phyloP scores from a whole-genome alignment of 805 yeast species.

The Candida ipomoeae region DNA sequence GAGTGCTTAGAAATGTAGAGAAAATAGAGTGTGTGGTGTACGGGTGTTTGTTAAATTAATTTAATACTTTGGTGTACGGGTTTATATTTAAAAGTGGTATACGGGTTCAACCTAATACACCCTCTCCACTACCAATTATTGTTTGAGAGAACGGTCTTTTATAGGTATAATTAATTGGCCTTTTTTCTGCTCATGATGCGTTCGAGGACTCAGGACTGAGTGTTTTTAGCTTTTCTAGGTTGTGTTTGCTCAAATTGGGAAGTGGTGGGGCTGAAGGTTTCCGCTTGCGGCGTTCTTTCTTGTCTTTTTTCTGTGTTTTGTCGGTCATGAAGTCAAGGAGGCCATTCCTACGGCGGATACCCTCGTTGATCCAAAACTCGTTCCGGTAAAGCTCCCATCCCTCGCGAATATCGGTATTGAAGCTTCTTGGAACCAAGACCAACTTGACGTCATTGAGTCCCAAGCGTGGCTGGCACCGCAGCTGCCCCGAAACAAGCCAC shows the following conservation, averaged over 20 bases:
- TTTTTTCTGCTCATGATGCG: slow-evolving; percentile 22
- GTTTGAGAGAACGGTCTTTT: not conserved
- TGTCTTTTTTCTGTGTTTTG: slow-evolving; percentile 27
- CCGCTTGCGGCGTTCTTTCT: slow-evolving; percentile 34
- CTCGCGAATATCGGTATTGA: slow-evolving; percentile 78
- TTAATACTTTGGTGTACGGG: not conserved
- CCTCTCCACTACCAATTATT: not conserved
- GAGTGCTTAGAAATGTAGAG: not conserved
- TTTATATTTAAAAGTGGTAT: not conserved
- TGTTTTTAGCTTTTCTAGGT: slow-evolving; percentile 2
- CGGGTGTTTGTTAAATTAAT: slow-evolving; percentile 21
- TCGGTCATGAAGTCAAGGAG: slow-evolving; percentile 27
- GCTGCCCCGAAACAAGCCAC: slow-evolving; percentile 37
- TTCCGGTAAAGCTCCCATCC: slow-evolving; percentile 93
- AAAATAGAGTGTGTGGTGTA: slow-evolving; percentile 38
- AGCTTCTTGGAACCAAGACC: slow-evolving; percentile 75
- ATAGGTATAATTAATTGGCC: not conserved
- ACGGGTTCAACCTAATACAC: not conserved
- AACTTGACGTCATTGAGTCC: slow-evolving; percentile 76
- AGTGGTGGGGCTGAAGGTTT: slow-evolving; percentile 11
- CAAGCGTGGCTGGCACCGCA: slow-evolving; percentile 54
- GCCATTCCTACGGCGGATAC: slow-evolving; percentile 50
- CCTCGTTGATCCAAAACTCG: slow-evolving; percentile 90
- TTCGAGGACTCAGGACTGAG: not conserved
- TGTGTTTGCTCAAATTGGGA: slow-evolving; percentile 10